Evolutionary conservation across 306 rosid species (phyloP), one percentile per base, ranked within the genome.

Genomic region (Cicer bijugum): DNA sequence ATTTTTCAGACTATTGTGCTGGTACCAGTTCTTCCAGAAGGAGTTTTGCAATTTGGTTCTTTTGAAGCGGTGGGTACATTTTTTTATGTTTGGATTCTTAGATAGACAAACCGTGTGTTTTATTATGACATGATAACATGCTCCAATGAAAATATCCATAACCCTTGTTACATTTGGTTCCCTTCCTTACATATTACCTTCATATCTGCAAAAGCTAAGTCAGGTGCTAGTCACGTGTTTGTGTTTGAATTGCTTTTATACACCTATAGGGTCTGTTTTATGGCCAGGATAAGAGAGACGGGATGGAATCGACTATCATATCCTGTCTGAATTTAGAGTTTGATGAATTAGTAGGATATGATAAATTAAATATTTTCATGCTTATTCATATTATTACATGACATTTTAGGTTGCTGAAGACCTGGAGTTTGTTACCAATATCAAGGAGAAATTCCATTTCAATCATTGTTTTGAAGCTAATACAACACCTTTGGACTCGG

Each of bases 41-140:
- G 99, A 62, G 97, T 94, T 69, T 73, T 94, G 84, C 97, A 91
- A 82, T 89, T 94, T 16, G 99, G 97, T 69, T 94, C 99, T 8
- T 72, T 80, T 74, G 87, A 94, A 82, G 74, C 6, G 96, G 99
- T 94, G 67, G 16, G 88, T 78, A 67, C 67, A 71, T 71, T 69
- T 67, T 67, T 77, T 76, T 51, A 48, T 78, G 71, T 81, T 80
- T 59, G 48, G 38, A 61, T 58, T 47, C 61, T 71, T 45, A 52
- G 35, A 46, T 58, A 71, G n/a, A 71, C 55, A 12, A 15, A 48
- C 64, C 55, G 28, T 62, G 50, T 7, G 47, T 39, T 67, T 23
- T 23, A 23, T 78, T 68, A 28, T 57, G 20, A 55, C 67, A 43
- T 57, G 15, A 40, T 50, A 23, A 9, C 47, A 44, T 3, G 2